Base-by-base conservation (phyloP, 2,329 filamentous ascomycete genomes). In the Penicillium palitans region DNA sequence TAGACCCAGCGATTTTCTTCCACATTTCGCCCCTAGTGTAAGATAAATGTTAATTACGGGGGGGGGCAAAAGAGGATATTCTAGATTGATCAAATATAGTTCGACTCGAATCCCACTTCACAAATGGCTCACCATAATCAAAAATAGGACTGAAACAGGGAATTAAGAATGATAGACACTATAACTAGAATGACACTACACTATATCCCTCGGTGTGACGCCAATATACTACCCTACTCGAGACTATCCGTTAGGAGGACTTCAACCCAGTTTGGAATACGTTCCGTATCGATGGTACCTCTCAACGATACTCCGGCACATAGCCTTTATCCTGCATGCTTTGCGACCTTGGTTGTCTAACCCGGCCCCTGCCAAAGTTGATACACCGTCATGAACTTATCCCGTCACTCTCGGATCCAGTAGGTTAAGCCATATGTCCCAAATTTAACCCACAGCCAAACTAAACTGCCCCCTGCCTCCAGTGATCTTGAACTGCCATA, bases 91-190 rank as follows among this genome's bases (percentile, higher is more conserved):
- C 27, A 31, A 31, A 31, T 1, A 31, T 31, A 31, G 29, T 31
- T 31, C 3, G 12, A 31, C 29, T 31, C 10, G 29, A 31, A 31
- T 31, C 1, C 1, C 12, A 31, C 29, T 31, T 12, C 9, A 10
- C 19, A 29, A 29, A 29, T 29, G 27, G 27, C 10, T 31, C 33
- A 8, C 13, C 33, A 17, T 15, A 35, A 15, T 24, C 8, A 15
- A 15, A 5, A 3, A 8, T 9, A 15, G 13, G 6, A 17, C 2
- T 13, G 2, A 8, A 42, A 0, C 13, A 7, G 1, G 2, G 0
- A 24, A 24, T 2, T 24, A 24, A 1, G 6, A 42, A 25, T 17
- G 9, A 1, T 13, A 21, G 2, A 24, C 4, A 25, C 7, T 1
- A 7, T 0, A 10, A 17, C 12, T 24, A 42, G 13, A 9, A 9